These are phyloP conservation scores for Aureobasidium sp. DNA, from an alignment of 2,329 filamentous ascomycete species.

Conservation along the genomic window DNA sequence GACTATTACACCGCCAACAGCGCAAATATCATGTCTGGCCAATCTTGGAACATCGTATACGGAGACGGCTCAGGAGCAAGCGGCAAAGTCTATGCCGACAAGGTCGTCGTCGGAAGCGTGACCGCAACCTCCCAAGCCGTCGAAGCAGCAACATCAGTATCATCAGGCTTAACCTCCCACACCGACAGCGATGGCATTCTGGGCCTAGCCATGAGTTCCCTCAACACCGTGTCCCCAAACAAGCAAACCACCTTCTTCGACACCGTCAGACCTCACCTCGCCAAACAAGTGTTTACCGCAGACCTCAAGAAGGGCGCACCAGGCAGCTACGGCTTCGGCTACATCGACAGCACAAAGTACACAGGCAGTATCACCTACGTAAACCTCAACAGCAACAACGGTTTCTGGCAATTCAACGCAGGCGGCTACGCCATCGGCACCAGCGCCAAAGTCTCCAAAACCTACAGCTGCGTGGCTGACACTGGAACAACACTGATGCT, in stretches of 20 bases:
- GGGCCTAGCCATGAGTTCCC: conserved; percentile 49
- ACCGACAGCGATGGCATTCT: conserved; percentile 50
- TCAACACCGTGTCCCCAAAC: conserved; percentile 48
- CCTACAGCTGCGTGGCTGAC: conserved; percentile 53
- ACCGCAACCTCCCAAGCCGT: conserved; percentile 54
- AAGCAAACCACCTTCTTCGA: conserved; percentile 51
- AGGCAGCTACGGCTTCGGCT: conserved; percentile 50
- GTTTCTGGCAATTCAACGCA: conserved; percentile 55
- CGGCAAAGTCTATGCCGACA: conserved; percentile 58
- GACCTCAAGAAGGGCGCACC: conserved; percentile 44
- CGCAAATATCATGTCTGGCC: conserved; percentile 38
- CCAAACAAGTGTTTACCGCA: conserved; percentile 48
- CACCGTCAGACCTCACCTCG: conserved; percentile 44
- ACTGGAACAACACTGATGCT: conserved; percentile 60
- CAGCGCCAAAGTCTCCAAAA: conserved; percentile 26
- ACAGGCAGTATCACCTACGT: conserved; percentile 49
- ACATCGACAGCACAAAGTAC: conserved; percentile 51
- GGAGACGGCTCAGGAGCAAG: conserved; percentile 57
- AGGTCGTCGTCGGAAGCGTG: conserved; percentile 51
- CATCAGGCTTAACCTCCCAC: conserved; percentile 42
- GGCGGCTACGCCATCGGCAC: conserved; percentile 48
- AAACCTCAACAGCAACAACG: conserved; percentile 46
- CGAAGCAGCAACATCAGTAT: conserved; percentile 54
- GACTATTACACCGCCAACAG: conserved; percentile 46
- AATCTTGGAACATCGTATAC: conserved; percentile 53